Evolutionary conservation across 768 basidiomycete genomes (phyloP), one percentile per base, ranked within the genome.

Genomic region (Gloeopeniophorella convolvens): DNA sequence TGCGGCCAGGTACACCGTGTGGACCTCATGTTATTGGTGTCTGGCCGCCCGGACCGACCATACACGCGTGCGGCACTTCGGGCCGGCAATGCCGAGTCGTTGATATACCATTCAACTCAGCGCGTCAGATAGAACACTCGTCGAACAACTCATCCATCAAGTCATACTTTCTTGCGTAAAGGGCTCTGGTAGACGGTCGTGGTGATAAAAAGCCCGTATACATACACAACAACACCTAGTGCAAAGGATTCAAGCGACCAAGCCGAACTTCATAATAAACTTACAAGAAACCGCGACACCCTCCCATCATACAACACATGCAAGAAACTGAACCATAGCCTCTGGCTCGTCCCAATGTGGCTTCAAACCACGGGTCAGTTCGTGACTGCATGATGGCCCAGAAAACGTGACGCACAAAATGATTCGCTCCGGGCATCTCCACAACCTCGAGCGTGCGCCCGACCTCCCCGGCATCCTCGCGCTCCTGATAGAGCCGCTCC

Each of bases 271-370:
- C 30, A n/a, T 5, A 32, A 47, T 16, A 33, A 23, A 24, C 8
- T 6, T 32, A 36, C 18, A 33, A 40, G 10, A 15, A 42, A 3
- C 34, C 11, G 24, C 15, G 12, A 8, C 11, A 21, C 15, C 3
- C 30, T 16, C 8, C n/a, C 28, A 18, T 35, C 30, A 56, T 35
- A 44, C 42, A 5, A 54, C 45, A 21, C 45, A 56, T 15, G 28
- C 16, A 23, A 56, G 42, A 24, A 54, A 54, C 24, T 32, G 51
- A 3, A 48, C 15, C 55, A 48, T 56, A 9, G 28, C 45, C 35
- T 56, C 46, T 11, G 55, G 55, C 9, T 48, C 34, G 27, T 56
- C 55, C 55, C 55, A 56, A 35, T 56, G 55, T 1, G 55, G 55
- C 55, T 56, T 27, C 32, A 23, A 55, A 26, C 27, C 31, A 24